These are phyloP conservation scores for Stagonosporopsis tanaceti DNA, from an alignment of 2,329 filamentous ascomycete genomes.

Conservation along the genomic window DNA sequence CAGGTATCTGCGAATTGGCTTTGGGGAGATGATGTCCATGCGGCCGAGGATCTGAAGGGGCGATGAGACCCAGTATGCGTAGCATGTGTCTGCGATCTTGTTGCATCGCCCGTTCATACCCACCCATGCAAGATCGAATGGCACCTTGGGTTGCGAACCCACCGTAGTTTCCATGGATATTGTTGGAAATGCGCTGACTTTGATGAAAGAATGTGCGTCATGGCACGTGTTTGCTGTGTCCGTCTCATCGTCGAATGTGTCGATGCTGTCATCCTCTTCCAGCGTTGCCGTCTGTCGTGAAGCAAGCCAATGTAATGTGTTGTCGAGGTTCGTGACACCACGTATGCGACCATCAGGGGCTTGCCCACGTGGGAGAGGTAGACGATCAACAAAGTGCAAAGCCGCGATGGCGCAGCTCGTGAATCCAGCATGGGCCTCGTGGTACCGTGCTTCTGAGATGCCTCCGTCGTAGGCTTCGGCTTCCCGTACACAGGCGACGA, in stretches of 20 bases:
- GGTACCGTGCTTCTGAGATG: constrained; percentile 76
- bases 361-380: constrained; percentile 48
- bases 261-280: constrained; percentile 53
- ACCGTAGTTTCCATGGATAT: constrained; percentile 36
- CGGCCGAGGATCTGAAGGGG: constrained; percentile 56
- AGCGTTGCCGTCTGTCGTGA: constrained; percentile 56
- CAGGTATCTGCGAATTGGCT: constrained; percentile 76
- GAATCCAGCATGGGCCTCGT: constrained; percentile 90
- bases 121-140: constrained; percentile 64
- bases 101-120: constrained; percentile 92
- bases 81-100: constrained; percentile 94
- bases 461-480: constrained; percentile 84
- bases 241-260: constrained; percentile 49
- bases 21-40: constrained; percentile 64
- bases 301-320: constrained; percentile 57
- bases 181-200: constrained; percentile 39
- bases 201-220: constrained; percentile 51
- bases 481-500: constrained; percentile 74
- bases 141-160: constrained; percentile 66
- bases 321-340: constrained; percentile 49
- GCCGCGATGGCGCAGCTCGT: constrained; percentile 87
- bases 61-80: constrained; percentile 88
- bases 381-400: constrained; percentile 75
- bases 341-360: constrained; percentile 37
- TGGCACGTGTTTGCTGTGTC: constrained; percentile 52